A percentile compares a stretch with the other conserved stretches of the same genome.
These are phyloP conservation scores for Phialophora tarda DNA, from an alignment of 2,329 filamentous ascomycete genomes.

Conservation along the genomic window DNA sequence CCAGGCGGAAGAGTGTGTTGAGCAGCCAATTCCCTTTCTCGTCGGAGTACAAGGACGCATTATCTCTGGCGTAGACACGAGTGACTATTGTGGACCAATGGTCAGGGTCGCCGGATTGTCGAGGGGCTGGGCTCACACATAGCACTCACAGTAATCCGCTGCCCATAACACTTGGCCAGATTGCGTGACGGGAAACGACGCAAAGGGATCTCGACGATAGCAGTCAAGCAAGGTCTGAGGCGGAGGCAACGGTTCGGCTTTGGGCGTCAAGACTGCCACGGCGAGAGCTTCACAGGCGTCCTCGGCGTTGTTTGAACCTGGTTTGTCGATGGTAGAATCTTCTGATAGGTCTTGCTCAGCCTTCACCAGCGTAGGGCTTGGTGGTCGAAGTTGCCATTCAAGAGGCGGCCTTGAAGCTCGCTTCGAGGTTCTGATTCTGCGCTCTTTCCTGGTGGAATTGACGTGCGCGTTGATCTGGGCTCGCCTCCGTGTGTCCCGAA, in stretches of 20 bases:
- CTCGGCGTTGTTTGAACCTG: not conserved
- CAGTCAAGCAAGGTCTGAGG: not conserved
- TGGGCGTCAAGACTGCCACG: not conserved
- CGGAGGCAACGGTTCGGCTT: not conserved
- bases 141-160: conserved; percentile 4
- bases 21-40: conserved; percentile 2
- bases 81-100: not conserved
- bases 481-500: not conserved
- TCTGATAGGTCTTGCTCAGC: not conserved
- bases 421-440: not conserved
- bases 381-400: not conserved
- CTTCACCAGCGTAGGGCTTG: not conserved
- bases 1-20: not conserved
- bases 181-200: not conserved
- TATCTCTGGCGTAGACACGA: conserved; percentile 1
- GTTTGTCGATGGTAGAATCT: not conserved
- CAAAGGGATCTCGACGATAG: conserved; percentile 1
- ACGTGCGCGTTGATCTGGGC: not conserved
- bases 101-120: not conserved
- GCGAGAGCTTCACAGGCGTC: not conserved
- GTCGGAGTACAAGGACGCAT: not conserved
- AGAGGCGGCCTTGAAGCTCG: not conserved
- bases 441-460: not conserved
- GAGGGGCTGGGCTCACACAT: not conserved
- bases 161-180: not conserved